Base-by-base conservation (phyloP, 805 yeast genomes). In the Sugiyamaella boreocaroliniensis region DNA sequence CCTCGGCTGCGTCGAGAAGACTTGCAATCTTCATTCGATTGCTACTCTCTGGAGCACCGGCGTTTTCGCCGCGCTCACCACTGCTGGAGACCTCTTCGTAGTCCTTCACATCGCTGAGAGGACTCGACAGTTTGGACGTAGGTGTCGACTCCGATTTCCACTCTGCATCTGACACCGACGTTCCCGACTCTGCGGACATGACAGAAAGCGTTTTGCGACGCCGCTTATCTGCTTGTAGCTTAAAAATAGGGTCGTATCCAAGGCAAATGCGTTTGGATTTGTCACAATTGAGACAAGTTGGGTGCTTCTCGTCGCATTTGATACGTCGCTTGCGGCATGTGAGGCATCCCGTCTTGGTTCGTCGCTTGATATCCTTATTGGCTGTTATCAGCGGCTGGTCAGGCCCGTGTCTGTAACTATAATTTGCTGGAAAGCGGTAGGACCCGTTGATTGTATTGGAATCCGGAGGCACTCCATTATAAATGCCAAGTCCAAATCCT, bases 281-380 rank as follows among this genome's bases (percentile, higher is more conserved):
- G 58, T 80, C 82, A 64, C 90, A 85, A 61, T 85, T 84, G 59
- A 71, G 73, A 64, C 90, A 85, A 52, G 76, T 72, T 1, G 89
- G 89, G 60, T 81, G 83, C 47, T 82, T 67, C 69, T 85, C 90
- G 66, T 85, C 90, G 67, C 90, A 85, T 68, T 84, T 84, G 61
- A 84, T 82, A 45, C 89, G 71, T 56, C 89, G 69, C 62, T 80
- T 77, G 34, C 89, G 74, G 64, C 90, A 85, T 1, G 90, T 85
- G 52, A 83, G 67, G 64, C 90, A 85, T 2, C 92, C 92, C 0
- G 89, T 83, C 61, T 86, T 72, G 1, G 89, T 85, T 49, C 90
- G 71, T 45, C 62, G 49, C 40, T 59, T 59, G 40, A 59, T 56
- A 37, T 59, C 61, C 47, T 58, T 59, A 32, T 47, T 45, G 4